These are phyloP conservation scores for Russula ochroleuca DNA, from an alignment of 768 basidiomycete species.

Conservation along the genomic window DNA sequence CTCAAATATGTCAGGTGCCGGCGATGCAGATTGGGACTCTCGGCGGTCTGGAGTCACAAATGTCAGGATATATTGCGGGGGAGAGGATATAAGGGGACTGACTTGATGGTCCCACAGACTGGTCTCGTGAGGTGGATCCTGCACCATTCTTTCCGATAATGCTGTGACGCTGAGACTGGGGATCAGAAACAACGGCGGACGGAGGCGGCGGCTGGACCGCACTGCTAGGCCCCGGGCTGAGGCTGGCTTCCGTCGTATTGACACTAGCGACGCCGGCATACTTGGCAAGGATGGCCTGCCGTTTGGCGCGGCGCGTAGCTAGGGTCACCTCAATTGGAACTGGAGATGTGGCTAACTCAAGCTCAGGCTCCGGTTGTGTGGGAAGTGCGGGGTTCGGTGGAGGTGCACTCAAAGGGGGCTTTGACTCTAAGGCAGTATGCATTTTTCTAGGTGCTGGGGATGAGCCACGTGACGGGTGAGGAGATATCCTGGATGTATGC, in stretches of 20 bases:
- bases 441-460: conserved; percentile 25
- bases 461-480: conserved; percentile 35
- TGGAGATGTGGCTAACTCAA: conserved; percentile 46
- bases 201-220: conserved; percentile 67
- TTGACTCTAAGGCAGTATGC: conserved; percentile 5
- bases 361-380: conserved; percentile 45
- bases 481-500: conserved; percentile 55
- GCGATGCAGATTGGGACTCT: conserved; percentile 55
- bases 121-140: conserved; percentile 3
- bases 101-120: conserved; percentile 8
- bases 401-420: conserved; percentile 22
- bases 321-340: conserved; percentile 57
- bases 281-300: conserved; percentile 78
- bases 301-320: conserved; percentile 61
- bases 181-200: conserved; percentile 58
- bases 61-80: neutral
- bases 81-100: neutral
- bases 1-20: conserved; percentile 56
- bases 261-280: conserved; percentile 49
- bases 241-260: conserved; percentile 37
- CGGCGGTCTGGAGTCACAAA: conserved; percentile 23
- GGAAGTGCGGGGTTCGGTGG: conserved; percentile 27
- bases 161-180: conserved; percentile 53
- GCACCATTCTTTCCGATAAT: conserved; percentile 33
- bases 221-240: conserved; percentile 65